Base-by-base conservation (phyloP, 306 rosid genomes). In the Cucumis melo region DNA sequence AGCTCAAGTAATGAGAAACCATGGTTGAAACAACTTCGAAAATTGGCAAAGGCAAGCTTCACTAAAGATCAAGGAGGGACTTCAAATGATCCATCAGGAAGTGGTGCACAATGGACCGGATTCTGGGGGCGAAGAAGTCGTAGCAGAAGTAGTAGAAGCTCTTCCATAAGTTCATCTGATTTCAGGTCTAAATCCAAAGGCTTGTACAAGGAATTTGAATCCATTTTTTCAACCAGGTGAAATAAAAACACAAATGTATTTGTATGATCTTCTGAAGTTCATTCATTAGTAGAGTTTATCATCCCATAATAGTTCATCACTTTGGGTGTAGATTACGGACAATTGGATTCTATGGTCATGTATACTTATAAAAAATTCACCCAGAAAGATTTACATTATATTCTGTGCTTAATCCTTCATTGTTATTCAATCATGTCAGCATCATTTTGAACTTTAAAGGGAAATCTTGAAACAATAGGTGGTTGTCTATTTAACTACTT, bases 161-260 rank as follows among this genome's bases (percentile, higher is more conserved):
- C 94, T 8, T 81, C 86, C 19, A 56, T 60, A 20, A 39, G 73
- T 46, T 76, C 86, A 36, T 77, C 91, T 78, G 92, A 93, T 79
- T 83, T 21, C 77, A 89, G 85, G 79, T 73, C 91, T 48, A 93
- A 90, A 79, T 80, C 89, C 67, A 83, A 12, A 54, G 82, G 83
- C 7, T 80, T 91, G 80, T 75, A 85, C 80, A 77, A 87, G 81
- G 97, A 93, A 82, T 82, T 93, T 82, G 98, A 93, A 85, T 93
- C 92, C 74, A 93, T 93, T 84, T 93, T 93, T 90, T 87, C 97
- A 65, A 87, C 98, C 78, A 87, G 86, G 82, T 91, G 88, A 90
- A 75, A 81, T 17, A 50, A 24, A 50, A 46, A 38, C 19, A 59
- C 38, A 39, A 29, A 34, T 75, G n/a, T 56, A 39, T 36, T 36